Percentiles rank a stretch among this genome's conserved stretches.
These are phyloP conservation scores for Aspergillus sp. DNA, from an alignment of 2,329 filamentous ascomycete genomes.

Conservation along the genomic window DNA sequence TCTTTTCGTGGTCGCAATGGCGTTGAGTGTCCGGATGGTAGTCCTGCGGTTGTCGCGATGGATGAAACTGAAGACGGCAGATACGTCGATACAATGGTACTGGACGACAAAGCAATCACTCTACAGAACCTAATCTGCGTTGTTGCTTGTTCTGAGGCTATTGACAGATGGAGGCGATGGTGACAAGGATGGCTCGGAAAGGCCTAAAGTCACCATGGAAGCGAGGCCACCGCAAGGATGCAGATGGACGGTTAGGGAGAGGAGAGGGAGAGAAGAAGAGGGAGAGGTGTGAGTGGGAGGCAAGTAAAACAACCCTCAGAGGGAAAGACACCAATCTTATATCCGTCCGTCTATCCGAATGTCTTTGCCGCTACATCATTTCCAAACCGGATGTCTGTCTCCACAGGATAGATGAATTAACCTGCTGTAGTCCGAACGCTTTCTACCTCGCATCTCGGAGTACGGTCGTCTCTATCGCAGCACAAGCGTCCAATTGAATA, in stretches of 20 bases:
- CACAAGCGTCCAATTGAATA: too few species aligned
- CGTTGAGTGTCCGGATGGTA: not conserved
- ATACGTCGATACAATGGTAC: slow-evolving; percentile 18
- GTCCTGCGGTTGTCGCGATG: not conserved
- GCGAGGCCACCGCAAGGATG: not conserved
- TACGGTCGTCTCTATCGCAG: too few species aligned
- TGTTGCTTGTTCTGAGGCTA: slow-evolving; percentile 14
- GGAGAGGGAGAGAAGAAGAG: not conserved
- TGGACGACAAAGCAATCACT: slow-evolving; percentile 9
- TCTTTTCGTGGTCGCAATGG: not conserved
- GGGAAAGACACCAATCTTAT: not conserved
- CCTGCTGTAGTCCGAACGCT: too few species aligned
- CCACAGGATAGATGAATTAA: too few species aligned
- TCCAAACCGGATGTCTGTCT: too few species aligned
- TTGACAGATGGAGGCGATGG: slow-evolving; percentile 11
- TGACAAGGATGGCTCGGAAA: not conserved
- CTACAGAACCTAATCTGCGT: slow-evolving; percentile 18
- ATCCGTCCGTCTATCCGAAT: too few species aligned
- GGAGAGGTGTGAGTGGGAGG: not conserved
- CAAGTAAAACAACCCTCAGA: not conserved
- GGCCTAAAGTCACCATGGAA: slow-evolving; percentile 1
- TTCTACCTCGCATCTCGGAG: too few species aligned
- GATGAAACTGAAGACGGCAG: not conserved
- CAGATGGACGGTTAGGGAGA: too few species aligned
- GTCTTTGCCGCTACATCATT: too few species aligned